phyloP scores from a whole-genome alignment of 768 basidiomycete genomes.

The Lepiota subincarnata region DNA sequence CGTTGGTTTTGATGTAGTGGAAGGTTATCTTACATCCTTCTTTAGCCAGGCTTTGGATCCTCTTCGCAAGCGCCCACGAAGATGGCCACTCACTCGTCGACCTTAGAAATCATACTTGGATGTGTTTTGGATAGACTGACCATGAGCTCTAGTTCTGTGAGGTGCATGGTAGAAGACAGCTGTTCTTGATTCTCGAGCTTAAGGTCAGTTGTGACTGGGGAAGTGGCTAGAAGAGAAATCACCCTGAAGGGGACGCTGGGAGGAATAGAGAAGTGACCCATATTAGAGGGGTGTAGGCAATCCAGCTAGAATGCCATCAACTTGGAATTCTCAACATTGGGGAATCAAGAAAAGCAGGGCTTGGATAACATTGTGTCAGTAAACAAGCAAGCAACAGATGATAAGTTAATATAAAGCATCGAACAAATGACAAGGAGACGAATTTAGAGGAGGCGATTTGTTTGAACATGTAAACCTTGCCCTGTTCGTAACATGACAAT shows the following conservation, averaged over 20 bases:
- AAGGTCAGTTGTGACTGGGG: constrained; percentile 29
- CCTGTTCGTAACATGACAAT: constrained; percentile 44
- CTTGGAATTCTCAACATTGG: too few relatives aligned
- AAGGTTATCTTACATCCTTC: constrained; percentile 58
- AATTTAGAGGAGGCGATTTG: constrained; percentile 39
- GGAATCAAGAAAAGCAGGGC: too few relatives aligned
- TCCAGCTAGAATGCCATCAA: too few relatives aligned
- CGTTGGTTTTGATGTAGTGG: constrained; percentile 3
- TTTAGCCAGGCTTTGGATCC: constrained; percentile 57
- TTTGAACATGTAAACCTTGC: constrained; percentile 33
- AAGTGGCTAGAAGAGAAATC: constrained; percentile 31
- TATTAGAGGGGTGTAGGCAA: too few relatives aligned
- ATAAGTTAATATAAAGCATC: too few relatives aligned
- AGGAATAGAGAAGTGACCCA: too few relatives aligned
- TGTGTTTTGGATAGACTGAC: constrained; percentile 73
- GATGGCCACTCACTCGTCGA: constrained; percentile 65
- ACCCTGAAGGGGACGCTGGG: constrained; percentile 25
- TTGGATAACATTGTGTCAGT: too few relatives aligned
- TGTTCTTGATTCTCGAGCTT: constrained; percentile 51
- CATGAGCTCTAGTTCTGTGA: constrained; percentile 80
- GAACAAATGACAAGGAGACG: too few relatives aligned
- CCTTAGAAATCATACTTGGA: constrained; percentile 63
- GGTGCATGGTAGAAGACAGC: constrained; percentile 63
- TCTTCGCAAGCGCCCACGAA: constrained; percentile 67
- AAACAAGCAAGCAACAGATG: too few relatives aligned